phyloP scores from a whole-genome alignment of 108 stramenopile genomes.

The Nitzschia palea region DNA sequence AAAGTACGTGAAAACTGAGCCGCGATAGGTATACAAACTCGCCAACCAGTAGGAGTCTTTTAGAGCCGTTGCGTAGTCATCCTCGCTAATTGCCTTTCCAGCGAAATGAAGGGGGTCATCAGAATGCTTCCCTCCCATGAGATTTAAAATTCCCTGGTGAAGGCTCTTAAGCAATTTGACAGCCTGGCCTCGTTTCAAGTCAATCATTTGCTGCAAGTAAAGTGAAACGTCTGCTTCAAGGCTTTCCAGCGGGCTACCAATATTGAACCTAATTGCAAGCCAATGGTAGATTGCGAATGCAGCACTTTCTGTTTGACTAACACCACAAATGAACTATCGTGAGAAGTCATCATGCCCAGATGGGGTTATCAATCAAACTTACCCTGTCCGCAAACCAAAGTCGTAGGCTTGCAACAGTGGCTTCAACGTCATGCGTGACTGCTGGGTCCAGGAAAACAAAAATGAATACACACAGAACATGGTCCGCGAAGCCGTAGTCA shows the following conservation, averaged over 20 bases:
- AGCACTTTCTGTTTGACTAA: slow-evolving; percentile 21
- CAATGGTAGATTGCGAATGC: neutral
- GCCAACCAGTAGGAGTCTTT: neutral
- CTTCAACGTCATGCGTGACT: neutral
- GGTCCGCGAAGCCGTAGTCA: neutral
- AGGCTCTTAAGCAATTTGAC: neutral
- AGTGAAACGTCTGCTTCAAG: neutral
- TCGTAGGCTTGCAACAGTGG: slow-evolving; percentile 22
- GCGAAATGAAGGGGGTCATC: slow-evolving; percentile 7
- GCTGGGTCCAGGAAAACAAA: slow-evolving; percentile 14
- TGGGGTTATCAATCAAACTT: neutral
- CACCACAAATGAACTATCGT: neutral
- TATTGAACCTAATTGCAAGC: neutral
- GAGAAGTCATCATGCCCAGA: neutral
- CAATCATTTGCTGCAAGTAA: slow-evolving; percentile 13
- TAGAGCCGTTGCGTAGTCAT: neutral
- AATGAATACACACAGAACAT: slow-evolving; percentile 4
- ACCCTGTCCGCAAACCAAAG: slow-evolving; percentile 26
- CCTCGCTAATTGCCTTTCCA: neutral
- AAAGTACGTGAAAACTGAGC: neutral
- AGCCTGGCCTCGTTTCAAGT: neutral
- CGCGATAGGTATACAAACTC: neutral
- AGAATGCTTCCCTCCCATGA: slow-evolving; percentile 3
- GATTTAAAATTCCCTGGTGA: neutral
- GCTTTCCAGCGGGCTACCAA: neutral